These are phyloP conservation scores for Lantana camara DNA, from an alignment of 257 asterid genomes.

Conservation along the genomic window DNA sequence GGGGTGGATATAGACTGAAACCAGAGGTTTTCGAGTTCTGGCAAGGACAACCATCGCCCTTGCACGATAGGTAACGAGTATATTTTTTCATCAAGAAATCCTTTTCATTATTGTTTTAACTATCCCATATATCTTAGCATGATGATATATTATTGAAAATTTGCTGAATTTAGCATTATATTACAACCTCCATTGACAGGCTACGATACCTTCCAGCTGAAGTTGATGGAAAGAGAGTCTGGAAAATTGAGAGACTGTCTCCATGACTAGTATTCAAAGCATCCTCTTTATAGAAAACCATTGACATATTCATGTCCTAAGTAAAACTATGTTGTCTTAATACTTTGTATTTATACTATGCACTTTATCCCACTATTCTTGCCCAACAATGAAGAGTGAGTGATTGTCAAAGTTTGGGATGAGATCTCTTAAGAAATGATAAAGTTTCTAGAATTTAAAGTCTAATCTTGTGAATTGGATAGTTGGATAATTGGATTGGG, in stretches of 20 bases:
- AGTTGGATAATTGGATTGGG: too few relatives aligned
- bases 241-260: slow-evolving; percentile 64
- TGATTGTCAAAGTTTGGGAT: too few relatives aligned
- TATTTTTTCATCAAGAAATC: not conserved
- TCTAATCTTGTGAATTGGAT: too few relatives aligned
- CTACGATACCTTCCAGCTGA: slow-evolving; percentile 44
- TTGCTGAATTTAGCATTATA: not conserved
- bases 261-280: slow-evolving; percentile 47
- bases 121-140: not conserved
- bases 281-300: slow-evolving; percentile 43
- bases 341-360: too few relatives aligned
- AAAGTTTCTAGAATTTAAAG: too few relatives aligned
- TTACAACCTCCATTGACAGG: slow-evolving; percentile 37
- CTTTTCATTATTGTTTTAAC: not conserved
- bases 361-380: too few relatives aligned
- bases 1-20: slow-evolving; percentile 86
- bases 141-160: not conserved
- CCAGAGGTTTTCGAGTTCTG: slow-evolving; percentile 83
- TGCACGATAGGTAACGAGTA: slow-evolving; percentile 51
- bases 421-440: too few relatives aligned
- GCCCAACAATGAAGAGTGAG: too few relatives aligned
- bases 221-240: slow-evolving; percentile 43
- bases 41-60: slow-evolving; percentile 89
- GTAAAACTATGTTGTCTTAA: too few relatives aligned
- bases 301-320: not conserved